phyloP scores from a whole-genome alignment of 1,139 yeast species.

The Blastobotrys apis region DNA sequence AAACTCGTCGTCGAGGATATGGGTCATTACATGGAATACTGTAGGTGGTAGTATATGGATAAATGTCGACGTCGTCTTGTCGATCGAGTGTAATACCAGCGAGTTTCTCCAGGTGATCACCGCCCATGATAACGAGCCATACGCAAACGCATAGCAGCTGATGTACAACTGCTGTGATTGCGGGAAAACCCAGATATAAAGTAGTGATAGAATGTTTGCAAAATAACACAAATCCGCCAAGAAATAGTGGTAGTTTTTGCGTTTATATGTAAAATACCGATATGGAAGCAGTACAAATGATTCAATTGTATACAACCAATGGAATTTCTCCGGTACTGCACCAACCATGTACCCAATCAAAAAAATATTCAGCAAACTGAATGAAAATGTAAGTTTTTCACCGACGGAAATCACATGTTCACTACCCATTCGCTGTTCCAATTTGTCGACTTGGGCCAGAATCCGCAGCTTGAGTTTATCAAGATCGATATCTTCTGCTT shows the following conservation, averaged over 20 bases:
- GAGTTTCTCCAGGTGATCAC: constrained; percentile 96
- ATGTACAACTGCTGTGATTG: constrained; percentile 65
- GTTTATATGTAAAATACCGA: constrained; percentile 76
- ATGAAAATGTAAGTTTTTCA: constrained; percentile 78
- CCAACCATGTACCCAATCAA: constrained; percentile 76
- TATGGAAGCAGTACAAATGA: constrained; percentile 72
- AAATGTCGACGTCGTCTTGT: constrained; percentile 87
- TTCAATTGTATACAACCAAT: constrained; percentile 63
- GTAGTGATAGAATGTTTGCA: constrained; percentile 65
- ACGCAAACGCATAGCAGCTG: constrained; percentile 78
- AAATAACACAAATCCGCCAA: constrained; percentile 92
- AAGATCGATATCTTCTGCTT: constrained; percentile 26
- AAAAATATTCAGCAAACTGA: constrained; percentile 65
- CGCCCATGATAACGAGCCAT: constrained; percentile 90
- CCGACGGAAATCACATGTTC: constrained; percentile 47
- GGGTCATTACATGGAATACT: constrained; percentile 82
- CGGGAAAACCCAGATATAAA: constrained; percentile 82
- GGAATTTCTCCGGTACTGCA: constrained; percentile 69
- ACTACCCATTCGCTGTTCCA: constrained; percentile 52
- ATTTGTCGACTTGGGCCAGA: constrained; percentile 43
- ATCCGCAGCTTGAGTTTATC: constrained; percentile 32
- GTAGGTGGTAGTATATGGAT: constrained; percentile 91
- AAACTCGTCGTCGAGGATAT: constrained; percentile 60
- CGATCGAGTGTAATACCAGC: constrained; percentile 83
- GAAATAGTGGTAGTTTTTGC: constrained; percentile 74